Evolutionary conservation across 768 basidiomycete genomes (phyloP).

Genomic region (Exidia glandulosa): DNA sequence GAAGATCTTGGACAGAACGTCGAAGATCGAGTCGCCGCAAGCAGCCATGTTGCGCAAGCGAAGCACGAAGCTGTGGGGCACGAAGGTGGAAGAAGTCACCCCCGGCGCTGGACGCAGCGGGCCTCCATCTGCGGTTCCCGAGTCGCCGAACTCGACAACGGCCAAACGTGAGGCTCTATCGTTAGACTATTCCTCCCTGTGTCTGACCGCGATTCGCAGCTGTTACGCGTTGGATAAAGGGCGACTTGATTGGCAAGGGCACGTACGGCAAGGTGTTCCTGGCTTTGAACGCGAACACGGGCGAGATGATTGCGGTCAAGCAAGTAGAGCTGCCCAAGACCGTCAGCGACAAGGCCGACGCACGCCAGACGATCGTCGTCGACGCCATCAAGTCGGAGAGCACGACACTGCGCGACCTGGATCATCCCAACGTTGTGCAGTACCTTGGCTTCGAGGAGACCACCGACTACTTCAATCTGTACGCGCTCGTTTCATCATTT

Average conservation of each 20-base stretch:
- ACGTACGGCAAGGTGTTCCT: conserved; percentile 96
- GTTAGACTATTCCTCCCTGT: background rate
- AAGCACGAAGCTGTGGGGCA: conserved; percentile 94
- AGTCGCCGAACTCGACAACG: conserved; percentile 46
- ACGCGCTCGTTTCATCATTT: conserved; percentile 22
- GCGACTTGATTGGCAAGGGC: conserved; percentile 93
- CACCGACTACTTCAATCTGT: conserved; percentile 84
- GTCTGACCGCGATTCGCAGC: background rate
- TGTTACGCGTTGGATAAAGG: conserved; percentile 65
- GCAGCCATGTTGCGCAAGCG: conserved; percentile 57
- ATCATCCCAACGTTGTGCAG: conserved; percentile 95
- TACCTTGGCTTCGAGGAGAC: conserved; percentile 95
- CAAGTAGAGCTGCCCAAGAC: conserved; percentile 94
- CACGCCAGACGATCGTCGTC: conserved; percentile 72
- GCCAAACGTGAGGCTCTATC: conserved; percentile 50
- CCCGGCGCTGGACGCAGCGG: conserved; percentile 50
- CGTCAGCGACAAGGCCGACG: conserved; percentile 82
- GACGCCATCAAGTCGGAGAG: conserved; percentile 92
- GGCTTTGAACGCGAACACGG: conserved; percentile 89
- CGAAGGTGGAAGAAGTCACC: conserved; percentile 85
- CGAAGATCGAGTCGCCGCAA: conserved; percentile 38
- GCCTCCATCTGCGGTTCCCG: conserved; percentile 33
- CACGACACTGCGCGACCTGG: conserved; percentile 90
- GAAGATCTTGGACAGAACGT: conserved; percentile 59
- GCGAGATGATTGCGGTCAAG: conserved; percentile 99